Percentiles rank a stretch among this genome's conserved stretches.
phyloP scores from a whole-genome alignment of 139 green algal genomes.

The Raphidocelis subcapitata region DNA sequence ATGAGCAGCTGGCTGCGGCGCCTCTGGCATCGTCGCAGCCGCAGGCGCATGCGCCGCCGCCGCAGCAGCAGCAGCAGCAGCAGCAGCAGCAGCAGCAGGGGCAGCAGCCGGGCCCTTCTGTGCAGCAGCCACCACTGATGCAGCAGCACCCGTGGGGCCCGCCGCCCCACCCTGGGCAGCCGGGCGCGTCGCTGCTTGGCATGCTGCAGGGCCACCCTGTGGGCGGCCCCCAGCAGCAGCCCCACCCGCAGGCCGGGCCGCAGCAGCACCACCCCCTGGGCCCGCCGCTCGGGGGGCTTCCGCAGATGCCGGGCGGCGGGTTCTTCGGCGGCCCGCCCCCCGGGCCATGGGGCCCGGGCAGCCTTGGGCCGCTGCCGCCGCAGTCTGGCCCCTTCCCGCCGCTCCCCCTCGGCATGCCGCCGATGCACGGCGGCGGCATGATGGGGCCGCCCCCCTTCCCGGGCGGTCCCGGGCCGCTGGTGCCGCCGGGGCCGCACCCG shows the following conservation, averaged over 20 bases:
- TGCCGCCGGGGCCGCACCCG: constrained; percentile 6
- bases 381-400: too few relatives aligned
- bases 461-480: too few relatives aligned
- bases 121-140: not conserved
- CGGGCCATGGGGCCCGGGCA: too few relatives aligned
- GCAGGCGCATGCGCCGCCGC: not conserved
- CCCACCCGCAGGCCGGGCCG: not conserved
- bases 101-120: constrained; percentile 4
- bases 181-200: not conserved
- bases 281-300: too few relatives aligned
- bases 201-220: not conserved
- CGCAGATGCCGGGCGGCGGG: too few relatives aligned
- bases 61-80: not conserved
- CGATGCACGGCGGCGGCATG: too few relatives aligned
- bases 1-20: not conserved
- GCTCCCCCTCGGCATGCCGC: too few relatives aligned
- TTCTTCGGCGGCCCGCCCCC: too few relatives aligned
- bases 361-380: too few relatives aligned
- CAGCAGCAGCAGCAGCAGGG: constrained; percentile 26
- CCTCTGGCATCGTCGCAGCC: constrained; percentile 9
- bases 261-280: too few relatives aligned
- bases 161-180: not conserved
- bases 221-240: constrained; percentile 10
- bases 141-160: not conserved
- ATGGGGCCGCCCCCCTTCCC: too few relatives aligned